A percentile compares a stretch with the other conserved stretches of the same genome.
Evolutionary conservation across 2,329 filamentous ascomycete genomes (phyloP).

Genomic region (Botryotinia globosa): DNA sequence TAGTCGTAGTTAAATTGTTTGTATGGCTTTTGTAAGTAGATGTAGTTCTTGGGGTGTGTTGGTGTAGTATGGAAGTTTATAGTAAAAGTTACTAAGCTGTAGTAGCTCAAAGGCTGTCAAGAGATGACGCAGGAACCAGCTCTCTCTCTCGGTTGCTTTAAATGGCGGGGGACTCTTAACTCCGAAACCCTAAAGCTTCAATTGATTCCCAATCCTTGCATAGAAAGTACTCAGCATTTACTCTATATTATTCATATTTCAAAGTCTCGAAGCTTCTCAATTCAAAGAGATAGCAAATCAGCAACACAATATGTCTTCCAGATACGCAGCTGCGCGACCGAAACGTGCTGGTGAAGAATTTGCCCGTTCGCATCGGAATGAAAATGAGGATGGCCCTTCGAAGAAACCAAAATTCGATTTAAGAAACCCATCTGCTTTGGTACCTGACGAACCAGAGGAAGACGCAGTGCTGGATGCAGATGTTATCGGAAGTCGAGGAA

Average conservation of each 20-base stretch:
- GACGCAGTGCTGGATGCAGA: constrained; percentile 83
- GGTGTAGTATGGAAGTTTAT: background rate
- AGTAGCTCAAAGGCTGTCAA: background rate
- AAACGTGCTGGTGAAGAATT: constrained; percentile 83
- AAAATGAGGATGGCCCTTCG: constrained; percentile 45
- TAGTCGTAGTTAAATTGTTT: background rate
- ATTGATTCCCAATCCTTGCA: background rate
- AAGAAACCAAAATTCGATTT: constrained; percentile 92
- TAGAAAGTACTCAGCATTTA: background rate
- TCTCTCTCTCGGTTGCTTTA: constrained; percentile 6
- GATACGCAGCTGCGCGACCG: constrained; percentile 67
- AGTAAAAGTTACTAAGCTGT: background rate
- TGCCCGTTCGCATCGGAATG: constrained; percentile 68
- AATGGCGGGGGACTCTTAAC: constrained; percentile 16
- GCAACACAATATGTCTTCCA: constrained; percentile 50
- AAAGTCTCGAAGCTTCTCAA: background rate
- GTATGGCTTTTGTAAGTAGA: background rate
- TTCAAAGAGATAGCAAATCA: background rate
- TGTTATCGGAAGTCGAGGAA: constrained; percentile 74
- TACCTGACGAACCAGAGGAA: constrained; percentile 73
- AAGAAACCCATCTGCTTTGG: constrained; percentile 89
- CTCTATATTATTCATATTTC: background rate
- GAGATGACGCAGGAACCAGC: constrained; percentile 22
- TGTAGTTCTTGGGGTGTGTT: background rate
- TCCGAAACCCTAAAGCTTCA: constrained; percentile 17